phyloP scores from a whole-genome alignment of 2,329 filamentous ascomycete species.

The Cytospora piceae region DNA sequence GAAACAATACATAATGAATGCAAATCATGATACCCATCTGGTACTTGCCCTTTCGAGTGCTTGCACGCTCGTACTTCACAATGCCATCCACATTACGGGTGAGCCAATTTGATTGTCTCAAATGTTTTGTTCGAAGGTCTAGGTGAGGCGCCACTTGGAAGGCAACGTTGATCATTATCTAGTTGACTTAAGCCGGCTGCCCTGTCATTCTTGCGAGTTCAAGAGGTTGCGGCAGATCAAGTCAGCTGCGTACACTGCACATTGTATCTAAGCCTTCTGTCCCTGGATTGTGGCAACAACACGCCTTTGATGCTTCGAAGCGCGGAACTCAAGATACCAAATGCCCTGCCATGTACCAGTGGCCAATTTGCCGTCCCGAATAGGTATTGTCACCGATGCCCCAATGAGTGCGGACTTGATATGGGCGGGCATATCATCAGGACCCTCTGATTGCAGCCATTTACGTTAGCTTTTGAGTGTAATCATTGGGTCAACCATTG shows the following conservation, averaged over 20 bases:
- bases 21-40: slow-evolving; percentile 16
- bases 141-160: background rate
- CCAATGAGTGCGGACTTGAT: slow-evolving; percentile 91
- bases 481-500: background rate
- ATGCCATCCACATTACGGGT: background rate
- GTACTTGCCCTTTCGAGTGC: background rate
- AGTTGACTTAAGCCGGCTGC: background rate
- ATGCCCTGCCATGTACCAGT: slow-evolving; percentile 82
- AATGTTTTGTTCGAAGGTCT: background rate
- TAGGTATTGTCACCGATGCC: slow-evolving; percentile 87
- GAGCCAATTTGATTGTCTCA: background rate
- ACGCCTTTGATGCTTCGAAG: slow-evolving; percentile 73
- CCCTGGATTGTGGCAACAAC: slow-evolving; percentile 95
- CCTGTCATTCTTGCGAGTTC: background rate
- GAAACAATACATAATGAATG: slow-evolving; percentile 1
- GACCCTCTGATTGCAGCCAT: slow-evolving; percentile 65
- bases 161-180: background rate
- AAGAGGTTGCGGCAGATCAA: background rate
- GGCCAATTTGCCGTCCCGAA: slow-evolving; percentile 79
- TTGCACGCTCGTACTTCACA: background rate
- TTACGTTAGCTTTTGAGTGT: background rate
- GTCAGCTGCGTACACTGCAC: background rate
- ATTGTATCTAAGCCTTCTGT: slow-evolving; percentile 58
- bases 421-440: slow-evolving; percentile 95
- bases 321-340: slow-evolving; percentile 84